Evolutionary conservation across 108 stramenopile genomes (phyloP), one percentile per base, ranked within the genome.

Genomic region (Nitzschia sp.): DNA sequence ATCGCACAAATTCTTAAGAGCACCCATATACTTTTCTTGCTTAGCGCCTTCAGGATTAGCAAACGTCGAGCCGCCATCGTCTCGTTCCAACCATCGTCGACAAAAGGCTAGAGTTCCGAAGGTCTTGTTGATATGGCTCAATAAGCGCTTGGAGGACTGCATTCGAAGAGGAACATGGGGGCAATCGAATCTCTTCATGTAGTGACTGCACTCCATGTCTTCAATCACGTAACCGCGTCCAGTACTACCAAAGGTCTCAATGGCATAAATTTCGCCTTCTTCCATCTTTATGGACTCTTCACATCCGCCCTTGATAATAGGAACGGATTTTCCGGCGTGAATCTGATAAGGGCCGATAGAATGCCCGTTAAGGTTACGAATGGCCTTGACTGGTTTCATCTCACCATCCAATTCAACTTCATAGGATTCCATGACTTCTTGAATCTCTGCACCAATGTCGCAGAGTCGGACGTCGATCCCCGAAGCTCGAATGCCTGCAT

Each of bases 71-170:
- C 97, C 97, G 19, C 97, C 97, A 78, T 98, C 97, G 28, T 89
- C 88, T 5, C 99, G 86, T 77, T 99, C 99, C 45, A 99, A 81
- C 99, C 99, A 99, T 47, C 99, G 80, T 26, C 97, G 88, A 78
- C 99, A 99, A 80, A 98, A 99, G 18, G 97, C 97, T 48, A 99
- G 86, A 0, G 99, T 98, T 4, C 96, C 97, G 79, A 99, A 99
- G 30, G 99, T 99, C 80, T 96, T 96, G 87, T 98, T 98, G 80
- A 99, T 98, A 73, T 99, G 99, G 28, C 71, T 74, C 71, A 99
- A 82, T 17, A 99, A 78, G 62, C 89, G 81, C 73, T 96, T 97
- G 54, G 98, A 79, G 11, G 89, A 78, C 17, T 90, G 92, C 80
- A 99, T 80, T 19, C 98, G 88, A 33, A 99, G 71, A 6, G 99